phyloP scores from a whole-genome alignment of 1,139 yeast genomes.

The Magnusiomyces ingens region DNA sequence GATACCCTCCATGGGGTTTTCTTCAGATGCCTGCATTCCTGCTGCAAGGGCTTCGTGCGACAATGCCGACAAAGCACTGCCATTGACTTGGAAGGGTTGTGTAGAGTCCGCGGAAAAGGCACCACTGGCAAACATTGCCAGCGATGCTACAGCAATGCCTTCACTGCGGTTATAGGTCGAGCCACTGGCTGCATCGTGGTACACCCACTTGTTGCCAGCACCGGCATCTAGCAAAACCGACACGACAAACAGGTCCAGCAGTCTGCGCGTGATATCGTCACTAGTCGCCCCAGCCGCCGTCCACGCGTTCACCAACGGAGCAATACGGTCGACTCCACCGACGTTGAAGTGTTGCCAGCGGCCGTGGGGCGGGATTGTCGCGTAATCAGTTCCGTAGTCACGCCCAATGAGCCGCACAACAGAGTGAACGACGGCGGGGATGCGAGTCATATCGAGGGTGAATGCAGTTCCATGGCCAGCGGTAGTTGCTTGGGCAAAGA shows the following conservation, averaged over 20 bases:
- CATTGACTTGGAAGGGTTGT: conserved; percentile 39
- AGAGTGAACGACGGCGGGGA: conserved; percentile 39
- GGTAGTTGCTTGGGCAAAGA: conserved; percentile 35
- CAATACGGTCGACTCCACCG: conserved; percentile 40
- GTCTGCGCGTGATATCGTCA: conserved; percentile 41
- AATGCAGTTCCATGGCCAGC: conserved; percentile 38
- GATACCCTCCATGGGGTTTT: conserved; percentile 45
- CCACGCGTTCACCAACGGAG: conserved; percentile 37
- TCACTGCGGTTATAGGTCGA: conserved; percentile 42
- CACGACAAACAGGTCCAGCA: conserved; percentile 49
- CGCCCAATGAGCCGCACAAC: conserved; percentile 38
- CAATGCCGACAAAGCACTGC: conserved; percentile 19
- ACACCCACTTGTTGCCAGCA: conserved; percentile 52
- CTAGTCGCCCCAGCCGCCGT: conserved; percentile 28
- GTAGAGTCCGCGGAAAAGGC: conserved; percentile 34
- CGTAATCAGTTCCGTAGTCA: conserved; percentile 37
- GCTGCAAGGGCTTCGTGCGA: conserved; percentile 27
- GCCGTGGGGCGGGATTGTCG: conserved; percentile 52
- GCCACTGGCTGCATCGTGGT: conserved; percentile 32
- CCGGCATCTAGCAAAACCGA: conserved; percentile 59
- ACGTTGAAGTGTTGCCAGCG: conserved; percentile 57
- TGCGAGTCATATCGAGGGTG: conserved; percentile 37
- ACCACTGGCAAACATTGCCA: conserved; percentile 48
- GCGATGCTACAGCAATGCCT: conserved; percentile 53
- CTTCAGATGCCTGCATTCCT: conserved; percentile 41